phyloP scores from a whole-genome alignment of 192 early-diverging fungal species.

The Linnemannia zychae region DNA sequence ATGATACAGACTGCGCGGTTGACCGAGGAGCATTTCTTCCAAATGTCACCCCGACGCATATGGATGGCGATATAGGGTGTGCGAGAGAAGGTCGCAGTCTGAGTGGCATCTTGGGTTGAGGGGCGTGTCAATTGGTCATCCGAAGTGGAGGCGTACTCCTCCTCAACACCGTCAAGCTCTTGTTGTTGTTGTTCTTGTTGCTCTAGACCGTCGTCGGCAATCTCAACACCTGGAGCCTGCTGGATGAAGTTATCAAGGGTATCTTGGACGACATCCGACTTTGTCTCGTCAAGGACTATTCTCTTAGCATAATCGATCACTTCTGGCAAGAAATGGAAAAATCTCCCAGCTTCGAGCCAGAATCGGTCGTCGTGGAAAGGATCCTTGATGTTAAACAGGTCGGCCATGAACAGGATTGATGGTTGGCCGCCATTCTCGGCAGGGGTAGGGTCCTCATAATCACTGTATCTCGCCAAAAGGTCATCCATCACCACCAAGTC shows the following conservation, averaged over 20 bases:
- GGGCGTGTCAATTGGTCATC: background rate
- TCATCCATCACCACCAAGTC: slow-evolving; percentile 21
- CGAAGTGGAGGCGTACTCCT: background rate
- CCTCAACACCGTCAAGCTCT: background rate
- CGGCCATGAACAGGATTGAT: background rate
- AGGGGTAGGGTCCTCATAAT: background rate
- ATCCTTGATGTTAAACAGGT: slow-evolving; percentile 22
- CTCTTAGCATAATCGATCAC: slow-evolving; percentile 11
- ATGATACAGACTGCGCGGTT: background rate
- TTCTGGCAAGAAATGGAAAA: slow-evolving; percentile 17
- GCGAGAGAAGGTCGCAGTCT: background rate
- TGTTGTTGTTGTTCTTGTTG: slow-evolving; percentile 4
- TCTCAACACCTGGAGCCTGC: background rate
- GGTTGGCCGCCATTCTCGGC: background rate
- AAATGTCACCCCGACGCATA: slow-evolving; percentile 17
- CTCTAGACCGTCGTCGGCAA: background rate
- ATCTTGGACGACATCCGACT: background rate
- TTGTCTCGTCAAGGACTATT: background rate
- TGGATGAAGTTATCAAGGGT: background rate
- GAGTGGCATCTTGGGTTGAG: background rate
- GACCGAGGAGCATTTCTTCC: slow-evolving; percentile 15
- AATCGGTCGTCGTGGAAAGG: background rate
- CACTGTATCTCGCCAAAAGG: slow-evolving; percentile 8
- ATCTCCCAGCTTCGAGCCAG: slow-evolving; percentile 8
- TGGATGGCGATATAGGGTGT: slow-evolving; percentile 23